A percentile compares a stretch with the other conserved stretches of the same genome.
phyloP scores from a whole-genome alignment of 1,139 yeast genomes.

The Torulaspora globosa region DNA sequence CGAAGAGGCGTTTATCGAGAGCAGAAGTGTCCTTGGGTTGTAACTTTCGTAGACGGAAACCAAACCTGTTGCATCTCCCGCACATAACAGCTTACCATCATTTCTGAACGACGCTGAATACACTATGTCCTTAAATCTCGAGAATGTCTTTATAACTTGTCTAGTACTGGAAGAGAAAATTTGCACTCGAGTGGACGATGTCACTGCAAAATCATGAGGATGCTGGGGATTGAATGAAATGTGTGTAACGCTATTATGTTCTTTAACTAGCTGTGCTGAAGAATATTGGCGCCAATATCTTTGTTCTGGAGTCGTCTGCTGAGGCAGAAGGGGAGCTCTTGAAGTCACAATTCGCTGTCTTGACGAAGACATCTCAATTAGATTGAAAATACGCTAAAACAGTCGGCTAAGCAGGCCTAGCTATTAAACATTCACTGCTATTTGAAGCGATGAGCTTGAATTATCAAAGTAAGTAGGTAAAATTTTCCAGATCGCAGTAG shows the following conservation, averaged over 20 bases:
- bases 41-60: constrained; percentile 79
- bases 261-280: constrained; percentile 86
- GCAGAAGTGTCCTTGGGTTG: constrained; percentile 72
- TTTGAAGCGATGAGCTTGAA: constrained; percentile 9
- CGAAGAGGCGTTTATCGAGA: constrained; percentile 73
- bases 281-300: constrained; percentile 81
- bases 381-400: background rate
- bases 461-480: constrained; percentile 1
- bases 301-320: constrained; percentile 88
- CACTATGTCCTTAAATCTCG: constrained; percentile 88
- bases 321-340: constrained; percentile 73
- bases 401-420: too few relatives aligned
- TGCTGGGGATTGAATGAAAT: constrained; percentile 80
- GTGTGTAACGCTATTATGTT: constrained; percentile 86
- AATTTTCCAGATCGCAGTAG: constrained; percentile 7
- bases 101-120: constrained; percentile 46
- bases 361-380: constrained; percentile 67
- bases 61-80: constrained; percentile 85
- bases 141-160: constrained; percentile 82
- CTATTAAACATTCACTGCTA: background rate
- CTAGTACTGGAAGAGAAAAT: constrained; percentile 89
- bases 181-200: constrained; percentile 88
- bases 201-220: constrained; percentile 91
- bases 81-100: constrained; percentile 84
- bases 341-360: constrained; percentile 64